phyloP scores from a whole-genome alignment of 2,329 filamentous ascomycete species.

The Paecilomyces sp. region DNA sequence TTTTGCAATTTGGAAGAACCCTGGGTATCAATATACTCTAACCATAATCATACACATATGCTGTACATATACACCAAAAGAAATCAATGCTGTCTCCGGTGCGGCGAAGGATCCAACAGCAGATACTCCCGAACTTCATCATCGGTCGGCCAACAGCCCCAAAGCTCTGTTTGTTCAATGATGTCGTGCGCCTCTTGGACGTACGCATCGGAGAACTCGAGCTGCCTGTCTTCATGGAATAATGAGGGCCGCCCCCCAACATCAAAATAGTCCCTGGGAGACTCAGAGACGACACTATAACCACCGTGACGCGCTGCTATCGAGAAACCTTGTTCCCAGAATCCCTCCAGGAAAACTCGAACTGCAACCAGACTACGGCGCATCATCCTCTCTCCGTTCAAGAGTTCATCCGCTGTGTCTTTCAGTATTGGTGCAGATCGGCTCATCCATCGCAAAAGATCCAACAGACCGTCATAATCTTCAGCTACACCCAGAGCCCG shows the following conservation, averaged over 20 bases:
- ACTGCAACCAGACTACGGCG: conserved; percentile 33
- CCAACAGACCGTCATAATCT: conserved; percentile 33
- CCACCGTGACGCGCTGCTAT: neutral
- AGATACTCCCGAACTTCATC: conserved; percentile 32
- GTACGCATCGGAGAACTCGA: conserved; percentile 18
- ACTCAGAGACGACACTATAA: neutral
- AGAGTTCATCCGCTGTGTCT: conserved; percentile 24
- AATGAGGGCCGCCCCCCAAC: neutral
- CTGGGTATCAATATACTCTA: neutral
- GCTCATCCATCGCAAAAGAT: conserved; percentile 37
- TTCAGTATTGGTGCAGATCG: conserved; percentile 23
- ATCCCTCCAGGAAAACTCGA: conserved; percentile 33
- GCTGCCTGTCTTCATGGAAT: neutral
- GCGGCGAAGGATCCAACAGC: conserved; percentile 3
- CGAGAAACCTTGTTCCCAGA: conserved; percentile 12
- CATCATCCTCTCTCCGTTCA: conserved; percentile 31
- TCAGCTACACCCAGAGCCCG: conserved; percentile 32
- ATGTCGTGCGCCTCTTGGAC: conserved; percentile 30
- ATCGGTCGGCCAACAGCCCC: conserved; percentile 36
- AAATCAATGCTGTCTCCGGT: neutral
- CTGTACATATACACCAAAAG: neutral
- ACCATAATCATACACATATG: conserved; percentile 5
- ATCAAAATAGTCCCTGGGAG: neutral
- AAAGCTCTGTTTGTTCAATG: conserved; percentile 24
- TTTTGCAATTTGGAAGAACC: neutral